Evolutionary conservation across 2,329 filamentous ascomycete genomes (phyloP), one percentile per base, ranked within the genome.

Genomic region (Calonectria henricotiae): DNA sequence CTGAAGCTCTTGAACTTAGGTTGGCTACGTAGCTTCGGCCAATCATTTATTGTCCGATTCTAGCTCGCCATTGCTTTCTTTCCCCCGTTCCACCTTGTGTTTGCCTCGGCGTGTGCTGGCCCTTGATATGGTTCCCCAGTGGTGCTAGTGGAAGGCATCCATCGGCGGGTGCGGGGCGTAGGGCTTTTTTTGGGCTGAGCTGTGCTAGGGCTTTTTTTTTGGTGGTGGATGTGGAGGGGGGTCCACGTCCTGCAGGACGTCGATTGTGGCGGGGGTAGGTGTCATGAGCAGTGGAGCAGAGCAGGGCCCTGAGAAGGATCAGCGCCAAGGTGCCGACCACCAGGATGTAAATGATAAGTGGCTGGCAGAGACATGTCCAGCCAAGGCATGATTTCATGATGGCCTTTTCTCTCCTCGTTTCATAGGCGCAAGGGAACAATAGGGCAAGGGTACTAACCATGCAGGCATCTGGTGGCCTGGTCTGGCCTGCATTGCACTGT

Each of bases 91-190:
- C 32, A 58, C 51, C 51, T 58, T 11, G 51, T 2, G 51, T 39
- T 58, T 58, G 51, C 51, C 51, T 58, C 39, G 51, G 51, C 32
- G 51, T 8, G 35, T 55, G 51, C 32, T 17, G n/a, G 32, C 30
- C 32, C 11, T 37, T 35, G n/a, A 55, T 25, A 58, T 9, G 12
- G 27, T 6, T 7, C 27, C 41, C 51, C 41, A n/a, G 63, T 7
- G 32, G n/a, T 41, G 27, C 20, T 65, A 65, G 62, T 27, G 63
- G 39, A 49, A 65, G 63, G 63, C 63, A 63, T 63, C 61, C 61
- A 44, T 37, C 54, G 44, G 35, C 37, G 39, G 17, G 20, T 37
- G 49, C 37, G 37, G 47, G 49, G 37, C 27, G 35, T 32, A 58
- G 51, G 51, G 32, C 32, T 7, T n/a, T n/a, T 13, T 32, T 11